Evolutionary conservation across 2,329 filamentous ascomycete species (phyloP), one percentile per base, ranked within the genome.

Genomic region (Didymella pinodella): DNA sequence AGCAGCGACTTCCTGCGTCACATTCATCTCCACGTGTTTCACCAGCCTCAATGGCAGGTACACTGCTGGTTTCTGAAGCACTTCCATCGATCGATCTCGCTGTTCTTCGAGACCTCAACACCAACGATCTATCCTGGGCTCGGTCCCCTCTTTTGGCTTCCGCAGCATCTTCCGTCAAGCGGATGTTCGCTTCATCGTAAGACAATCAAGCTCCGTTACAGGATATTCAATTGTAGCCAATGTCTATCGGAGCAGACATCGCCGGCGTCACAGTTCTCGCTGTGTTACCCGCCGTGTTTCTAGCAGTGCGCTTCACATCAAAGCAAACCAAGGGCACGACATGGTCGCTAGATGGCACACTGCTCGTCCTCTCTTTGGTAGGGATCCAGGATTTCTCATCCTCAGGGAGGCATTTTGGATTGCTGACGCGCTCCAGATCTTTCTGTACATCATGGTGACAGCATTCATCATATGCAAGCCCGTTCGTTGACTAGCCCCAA

Each of bases 351-450:
- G 67, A 74, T 46, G 70, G 73, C 46, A 65, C 58, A 22, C 57
- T 72, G 12, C 51, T 73, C 14, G 26, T 65, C 12, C 51, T 64
- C 29, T 62, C 71, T 28, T 47, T 71, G 47, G 71, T 70, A 52
- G 43, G 48, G 25, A 26, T 8, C 10, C 29, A 38, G 29, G 18
- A 46, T 22, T 22, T 5, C 10, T 22, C 7, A 22, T 40, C 45
- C 45, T 25, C 41, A 7, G 38, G 22, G 20, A 6, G 20, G n/a
- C n/a, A 14, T 1, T 31, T 26, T 47, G 43, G 52, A 63, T 18
- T 58, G 22, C 25, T 40, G 36, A 40, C 36, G 8, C 20, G 7
- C 8, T 11, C 2, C 38, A 72, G 69, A 6, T 66, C 3, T 62
- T 59, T 32, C 48, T 70, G 36, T 67, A 66, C 44, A 26, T 66